Conservation (phyloP, 2,329 filamentous ascomycete species). For the Xylariaceae sp. region DNA sequence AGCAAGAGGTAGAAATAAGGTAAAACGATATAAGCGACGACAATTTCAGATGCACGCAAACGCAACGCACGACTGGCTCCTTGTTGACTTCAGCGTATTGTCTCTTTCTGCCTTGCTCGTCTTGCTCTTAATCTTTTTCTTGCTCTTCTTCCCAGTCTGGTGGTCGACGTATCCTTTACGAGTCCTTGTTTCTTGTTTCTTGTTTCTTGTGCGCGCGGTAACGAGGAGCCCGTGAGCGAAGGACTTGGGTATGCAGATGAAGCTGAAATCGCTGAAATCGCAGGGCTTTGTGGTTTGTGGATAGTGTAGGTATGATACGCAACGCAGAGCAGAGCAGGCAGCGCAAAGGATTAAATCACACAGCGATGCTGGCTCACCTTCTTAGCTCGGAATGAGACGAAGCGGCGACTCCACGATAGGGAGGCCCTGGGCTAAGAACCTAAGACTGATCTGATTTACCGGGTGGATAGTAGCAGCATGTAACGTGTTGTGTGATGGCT, state of each 20-base stretch:
- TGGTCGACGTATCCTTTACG: neutral
- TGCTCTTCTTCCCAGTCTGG: conserved; percentile 22
- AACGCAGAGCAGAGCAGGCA: conserved; percentile 14
- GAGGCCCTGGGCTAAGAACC: conserved; percentile 4
- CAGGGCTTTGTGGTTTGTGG: neutral
- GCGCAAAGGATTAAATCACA: conserved; percentile 20
- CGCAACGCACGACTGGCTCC: conserved; percentile 1
- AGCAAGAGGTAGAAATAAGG: conserved; percentile 6
- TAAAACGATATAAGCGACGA: neutral
- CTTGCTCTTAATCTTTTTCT: conserved; percentile 21
- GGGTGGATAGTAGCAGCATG: neutral
- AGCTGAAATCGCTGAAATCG: neutral
- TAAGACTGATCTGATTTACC: neutral
- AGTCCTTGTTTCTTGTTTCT: conserved; percentile 27
- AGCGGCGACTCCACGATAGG: conserved; percentile 2
- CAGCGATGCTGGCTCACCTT: conserved; percentile 30
- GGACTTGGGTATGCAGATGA: neutral
- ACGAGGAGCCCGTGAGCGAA: conserved; percentile 7
- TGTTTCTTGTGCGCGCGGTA: conserved; percentile 25
- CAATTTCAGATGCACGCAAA: conserved; percentile 12
- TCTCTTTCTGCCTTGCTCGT: conserved; percentile 18
- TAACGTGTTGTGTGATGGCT: neutral
- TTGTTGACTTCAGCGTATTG: neutral
- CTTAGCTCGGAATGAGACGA: conserved; percentile 19
- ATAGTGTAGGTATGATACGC: conserved; percentile 1